These are phyloP conservation scores for Kalaharituber pfeilii DNA, from an alignment of 2,329 filamentous ascomycete genomes.

Conservation along the genomic window DNA sequence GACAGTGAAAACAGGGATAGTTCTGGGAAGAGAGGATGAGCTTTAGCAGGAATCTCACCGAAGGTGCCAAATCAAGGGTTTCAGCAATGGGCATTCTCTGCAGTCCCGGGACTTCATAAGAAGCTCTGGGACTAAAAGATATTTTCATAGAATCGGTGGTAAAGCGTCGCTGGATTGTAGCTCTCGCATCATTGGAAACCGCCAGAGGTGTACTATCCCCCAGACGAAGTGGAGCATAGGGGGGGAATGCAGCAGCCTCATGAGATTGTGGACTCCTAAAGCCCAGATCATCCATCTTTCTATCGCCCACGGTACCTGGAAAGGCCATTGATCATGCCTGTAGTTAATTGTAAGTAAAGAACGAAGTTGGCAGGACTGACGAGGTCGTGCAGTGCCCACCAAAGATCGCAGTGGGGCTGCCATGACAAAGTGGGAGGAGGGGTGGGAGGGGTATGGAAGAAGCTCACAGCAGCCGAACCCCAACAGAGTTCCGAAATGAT, in stretches of 20 bases:
- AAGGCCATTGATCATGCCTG: conserved; percentile 21
- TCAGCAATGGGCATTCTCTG: conserved; percentile 33
- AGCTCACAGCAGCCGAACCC: too few species aligned
- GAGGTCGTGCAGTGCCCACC: too few species aligned
- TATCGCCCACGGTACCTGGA: conserved; percentile 18
- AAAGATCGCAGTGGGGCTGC: too few species aligned
- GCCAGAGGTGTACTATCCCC: conserved; percentile 10
- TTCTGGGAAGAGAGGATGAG: background rate
- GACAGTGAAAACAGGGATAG: background rate
- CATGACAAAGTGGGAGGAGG: too few species aligned
- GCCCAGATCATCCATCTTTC: conserved; percentile 17
- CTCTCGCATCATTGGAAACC: conserved; percentile 29
- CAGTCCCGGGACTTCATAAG: conserved; percentile 12
- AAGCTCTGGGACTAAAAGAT: conserved; percentile 9
- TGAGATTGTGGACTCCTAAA: conserved; percentile 15
- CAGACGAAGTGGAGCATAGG: conserved; percentile 19
- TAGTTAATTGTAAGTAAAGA: background rate
- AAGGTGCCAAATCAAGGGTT: conserved; percentile 31
- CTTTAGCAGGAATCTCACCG: background rate
- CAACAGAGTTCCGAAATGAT: too few species aligned
- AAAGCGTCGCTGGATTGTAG: conserved; percentile 73
- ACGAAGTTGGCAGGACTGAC: background rate
- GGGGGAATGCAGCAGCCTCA: conserved; percentile 16
- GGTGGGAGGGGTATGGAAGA: too few species aligned
- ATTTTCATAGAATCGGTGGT: conserved; percentile 54